Percentiles rank a stretch among this genome's conserved stretches.
Evolutionary conservation across 148 eudicot genomes (phyloP).

Genomic region (Gaultheria prostrata): DNA sequence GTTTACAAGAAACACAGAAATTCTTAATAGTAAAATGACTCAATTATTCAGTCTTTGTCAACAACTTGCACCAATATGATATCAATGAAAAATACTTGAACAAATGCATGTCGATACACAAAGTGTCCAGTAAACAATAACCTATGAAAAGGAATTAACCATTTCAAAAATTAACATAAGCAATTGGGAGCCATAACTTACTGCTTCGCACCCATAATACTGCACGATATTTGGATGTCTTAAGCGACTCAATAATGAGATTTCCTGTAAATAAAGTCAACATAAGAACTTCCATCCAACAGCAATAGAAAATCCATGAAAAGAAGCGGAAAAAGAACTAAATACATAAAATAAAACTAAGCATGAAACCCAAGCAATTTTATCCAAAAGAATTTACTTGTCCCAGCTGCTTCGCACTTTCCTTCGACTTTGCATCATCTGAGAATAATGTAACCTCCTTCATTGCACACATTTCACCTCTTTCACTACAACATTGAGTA

Average conservation of each 20-base stretch:
- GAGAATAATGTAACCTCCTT: slow-evolving; percentile 93
- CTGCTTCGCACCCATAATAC: slow-evolving; percentile 88
- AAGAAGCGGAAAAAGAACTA: neutral
- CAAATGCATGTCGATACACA: neutral
- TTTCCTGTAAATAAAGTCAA: slow-evolving; percentile 57
- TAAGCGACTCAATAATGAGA: slow-evolving; percentile 69
- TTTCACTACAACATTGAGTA: slow-evolving; percentile 49
- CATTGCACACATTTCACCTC: slow-evolving; percentile 99
- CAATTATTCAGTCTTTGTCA: neutral
- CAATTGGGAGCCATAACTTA: slow-evolving; percentile 34
- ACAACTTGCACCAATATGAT: neutral
- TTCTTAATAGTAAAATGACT: neutral
- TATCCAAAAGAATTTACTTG: slow-evolving; percentile 50
- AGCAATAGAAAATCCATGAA: neutral
- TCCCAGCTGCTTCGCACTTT: slow-evolving; percentile 90
- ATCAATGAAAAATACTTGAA: neutral
- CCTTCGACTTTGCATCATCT: slow-evolving; percentile 93
- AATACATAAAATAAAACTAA: too few relatives aligned
- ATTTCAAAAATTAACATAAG: neutral
- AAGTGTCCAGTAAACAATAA: neutral
- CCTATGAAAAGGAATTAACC: neutral
- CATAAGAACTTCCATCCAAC: slow-evolving; percentile 13
- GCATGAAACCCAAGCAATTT: neutral
- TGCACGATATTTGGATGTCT: slow-evolving; percentile 97
- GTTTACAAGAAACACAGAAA: neutral